phyloP scores from a whole-genome alignment of 2,329 filamentous ascomycete species.

The Microcera coccophila region DNA sequence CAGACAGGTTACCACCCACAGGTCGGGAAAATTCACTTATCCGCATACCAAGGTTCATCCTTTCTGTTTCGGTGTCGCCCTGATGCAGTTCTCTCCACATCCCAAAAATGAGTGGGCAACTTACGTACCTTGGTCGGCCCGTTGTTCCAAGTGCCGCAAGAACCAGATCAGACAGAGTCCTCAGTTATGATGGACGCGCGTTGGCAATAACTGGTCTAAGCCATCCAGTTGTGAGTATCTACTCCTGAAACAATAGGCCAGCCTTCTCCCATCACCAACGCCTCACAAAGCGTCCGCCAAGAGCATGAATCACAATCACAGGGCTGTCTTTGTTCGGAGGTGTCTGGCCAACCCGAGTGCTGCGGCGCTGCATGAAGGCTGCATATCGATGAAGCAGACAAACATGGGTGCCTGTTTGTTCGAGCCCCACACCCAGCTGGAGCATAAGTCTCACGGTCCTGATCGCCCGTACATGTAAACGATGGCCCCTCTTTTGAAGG shows the following conservation, averaged over 20 bases:
- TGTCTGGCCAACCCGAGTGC: constrained; percentile 1
- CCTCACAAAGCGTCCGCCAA: neutral
- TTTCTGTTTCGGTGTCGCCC: no score
- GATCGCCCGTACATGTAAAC: no score
- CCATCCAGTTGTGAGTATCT: no score
- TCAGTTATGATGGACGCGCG: neutral
- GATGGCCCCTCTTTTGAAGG: no score
- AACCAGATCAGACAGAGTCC: neutral
- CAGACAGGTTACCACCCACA: no score
- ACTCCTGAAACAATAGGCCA: neutral
- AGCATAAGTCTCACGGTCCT: no score
- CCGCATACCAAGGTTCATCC: no score
- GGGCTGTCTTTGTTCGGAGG: constrained; percentile 1
- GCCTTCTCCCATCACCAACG: neutral
- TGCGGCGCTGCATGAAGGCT: constrained; percentile 1
- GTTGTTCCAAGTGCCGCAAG: neutral
- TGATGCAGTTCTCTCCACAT: no score
- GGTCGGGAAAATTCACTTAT: no score
- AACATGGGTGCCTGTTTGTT: neutral
- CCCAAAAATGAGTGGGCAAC: no score
- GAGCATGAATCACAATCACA: neutral
- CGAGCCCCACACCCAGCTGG: neutral
- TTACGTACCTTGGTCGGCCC: neutral
- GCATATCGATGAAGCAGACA: neutral
- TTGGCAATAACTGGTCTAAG: neutral